These are phyloP conservation scores for Leccinum boreale DNA, from an alignment of 768 basidiomycete species.

Conservation along the genomic window DNA sequence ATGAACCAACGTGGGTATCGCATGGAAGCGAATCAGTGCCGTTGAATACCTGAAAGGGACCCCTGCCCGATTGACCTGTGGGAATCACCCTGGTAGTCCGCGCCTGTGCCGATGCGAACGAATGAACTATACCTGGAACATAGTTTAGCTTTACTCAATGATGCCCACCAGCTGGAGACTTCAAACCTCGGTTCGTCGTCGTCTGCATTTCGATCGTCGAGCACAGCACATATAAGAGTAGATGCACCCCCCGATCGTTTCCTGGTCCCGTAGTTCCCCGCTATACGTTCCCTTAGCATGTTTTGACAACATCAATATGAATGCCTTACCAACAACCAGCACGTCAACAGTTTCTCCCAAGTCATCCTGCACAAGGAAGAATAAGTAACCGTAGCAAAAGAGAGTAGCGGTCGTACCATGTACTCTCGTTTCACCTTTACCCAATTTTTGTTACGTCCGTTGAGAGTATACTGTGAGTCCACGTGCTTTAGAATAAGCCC, in stretches of 20 bases:
- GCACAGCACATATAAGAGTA: slow-evolving; percentile 83
- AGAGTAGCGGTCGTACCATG: slow-evolving; percentile 48
- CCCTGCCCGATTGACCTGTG: no score
- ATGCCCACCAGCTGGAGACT: not conserved
- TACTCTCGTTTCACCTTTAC: slow-evolving; percentile 93
- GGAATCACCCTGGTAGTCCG: slow-evolving; percentile 51
- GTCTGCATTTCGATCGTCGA: slow-evolving; percentile 60
- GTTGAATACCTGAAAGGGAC: no score
- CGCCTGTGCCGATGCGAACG: slow-evolving; percentile 86
- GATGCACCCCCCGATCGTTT: slow-evolving; percentile 87
- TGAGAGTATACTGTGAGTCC: slow-evolving; percentile 73
- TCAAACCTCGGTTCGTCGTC: slow-evolving; percentile 61
- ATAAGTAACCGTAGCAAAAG: not conserved
- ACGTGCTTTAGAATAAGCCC: slow-evolving; percentile 91
- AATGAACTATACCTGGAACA: slow-evolving; percentile 74
- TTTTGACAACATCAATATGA: not conserved
- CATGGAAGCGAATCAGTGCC: no score
- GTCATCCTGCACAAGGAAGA: slow-evolving; percentile 55
- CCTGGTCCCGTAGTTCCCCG: slow-evolving; percentile 85
- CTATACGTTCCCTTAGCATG: slow-evolving; percentile 35
- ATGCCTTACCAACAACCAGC: slow-evolving; percentile 72
- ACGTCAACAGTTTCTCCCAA: slow-evolving; percentile 93
- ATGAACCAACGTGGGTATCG: no score
- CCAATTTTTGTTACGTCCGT: slow-evolving; percentile 90
- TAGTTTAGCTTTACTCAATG: not conserved